Base-by-base conservation (phyloP, 345 rosid species). In the Durio zibethinus region DNA sequence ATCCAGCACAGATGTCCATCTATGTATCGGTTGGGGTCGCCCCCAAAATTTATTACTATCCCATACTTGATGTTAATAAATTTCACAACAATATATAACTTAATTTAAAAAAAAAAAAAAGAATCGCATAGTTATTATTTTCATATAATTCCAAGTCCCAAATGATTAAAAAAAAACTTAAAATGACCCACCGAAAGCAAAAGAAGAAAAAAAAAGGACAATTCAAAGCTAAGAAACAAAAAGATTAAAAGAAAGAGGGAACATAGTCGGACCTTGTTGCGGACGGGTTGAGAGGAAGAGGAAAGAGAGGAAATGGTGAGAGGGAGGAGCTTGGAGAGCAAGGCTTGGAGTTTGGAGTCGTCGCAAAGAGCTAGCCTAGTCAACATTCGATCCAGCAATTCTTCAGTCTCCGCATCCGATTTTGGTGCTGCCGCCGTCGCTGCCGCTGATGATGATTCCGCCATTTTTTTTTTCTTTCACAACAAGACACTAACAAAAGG, bases 351-450 rank as follows among this genome's bases (percentile, higher is more conserved):
- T 65, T 91, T 93, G 53, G 97, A 85, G 80, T 94, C 99, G 73
- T 93, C 98, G 78, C 97, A 93, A 36, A 93, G 91, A 52, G 99
- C 98, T 79, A 93, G 80, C 65, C 95, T 85, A 48, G 99, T 94
- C 20, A 93, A 87, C 98, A 95, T 93, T 53, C 97, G 95, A 85
- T 95, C 97, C 73, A 95, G 96, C 86, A 91, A 80, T 81, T 93
- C 98, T 76, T 91, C 97, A 23, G 87, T 74, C 73, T 94, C 95
- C n/a, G 74, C 85, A 38, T 90, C 97, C 42, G 98, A 86, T 77
- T 80, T 93, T 43, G 85, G 52, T 8, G 80, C 36, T 35, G 83
- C 47, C 7, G 84, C 16, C 29, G 84, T 12, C 27, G 87, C 33
- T 52, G 89, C 8, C 42, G 42, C 15, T 2, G 87, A 63, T 23